Base-by-base conservation (phyloP, 768 basidiomycete genomes). In the Tubosaeta sp. region DNA sequence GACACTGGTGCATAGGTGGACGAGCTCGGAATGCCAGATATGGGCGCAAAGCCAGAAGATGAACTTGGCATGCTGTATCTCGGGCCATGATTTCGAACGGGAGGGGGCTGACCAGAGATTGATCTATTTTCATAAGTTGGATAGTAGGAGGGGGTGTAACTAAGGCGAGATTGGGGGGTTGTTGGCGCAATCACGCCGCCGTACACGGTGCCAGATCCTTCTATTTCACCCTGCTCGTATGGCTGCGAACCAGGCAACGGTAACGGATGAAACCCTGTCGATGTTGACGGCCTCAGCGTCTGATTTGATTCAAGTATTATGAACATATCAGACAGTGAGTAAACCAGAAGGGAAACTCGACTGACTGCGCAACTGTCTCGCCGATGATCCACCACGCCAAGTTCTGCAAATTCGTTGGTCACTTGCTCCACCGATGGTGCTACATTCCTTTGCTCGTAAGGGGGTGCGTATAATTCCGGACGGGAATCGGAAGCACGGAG, bases 381-480 rank as follows among this genome's bases (percentile, higher is more conserved):
- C 48, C 72, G 73, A 31, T 68, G 65, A 54, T 75, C 74, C 45
- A 75, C 73, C 17, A 90, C 64, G 9, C 78, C 77, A 54, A 92
- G 73, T 57, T 88, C 86, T 14, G 78, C 77, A 54, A 91, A 84
- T 45, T 86, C 84, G 52, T 77, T 79, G 19, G 80, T 67, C n/a
- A 88, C 50, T 37, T 74, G 72, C 55, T 85, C 85, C 25, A 84
- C 64, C 1, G 61, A 25, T 1, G 77, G 71, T 14, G 76, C 63
- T 22, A 62, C 52, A 29, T 69, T 74, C 34, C 75, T 71, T 46
- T 77, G 78, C 54, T 90, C 87, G 60, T 92, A 92, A 1, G 83
- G 82, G 0, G 88, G 82, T 34, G 80, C 79, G 63, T 93, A 93
- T 17, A 91, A 71, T 58, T 88, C 84, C 10, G 80, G 81, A 43